A percentile compares a stretch with the other conserved stretches of the same genome.
Conservation (phyloP, 768 basidiomycete genomes). For the Boletus vinaceobasis region DNA sequence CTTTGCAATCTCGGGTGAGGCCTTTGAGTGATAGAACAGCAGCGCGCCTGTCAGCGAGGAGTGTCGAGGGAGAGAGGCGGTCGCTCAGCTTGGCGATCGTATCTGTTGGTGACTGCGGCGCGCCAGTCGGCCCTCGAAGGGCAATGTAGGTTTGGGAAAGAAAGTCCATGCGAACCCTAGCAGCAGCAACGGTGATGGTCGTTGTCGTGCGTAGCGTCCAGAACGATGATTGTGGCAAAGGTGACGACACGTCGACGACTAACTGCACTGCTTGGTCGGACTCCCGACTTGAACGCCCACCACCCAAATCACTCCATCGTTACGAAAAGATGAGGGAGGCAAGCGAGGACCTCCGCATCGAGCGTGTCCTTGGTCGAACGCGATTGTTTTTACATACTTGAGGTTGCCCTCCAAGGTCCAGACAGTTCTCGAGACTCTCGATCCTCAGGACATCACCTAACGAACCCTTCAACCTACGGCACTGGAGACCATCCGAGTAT, state of each 20-base stretch:
- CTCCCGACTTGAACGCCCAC: not conserved
- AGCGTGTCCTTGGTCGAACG: not conserved
- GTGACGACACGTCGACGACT: not conserved
- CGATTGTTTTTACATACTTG: not conserved
- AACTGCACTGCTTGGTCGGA: not conserved
- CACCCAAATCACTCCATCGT: not conserved
- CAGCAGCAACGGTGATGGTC: not conserved
- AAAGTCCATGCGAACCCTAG: conserved; percentile 61
- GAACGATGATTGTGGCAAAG: not conserved
- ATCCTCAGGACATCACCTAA: not conserved
- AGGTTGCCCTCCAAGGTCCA: not conserved
- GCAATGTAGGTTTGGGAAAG: conserved; percentile 83
- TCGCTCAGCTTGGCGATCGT: conserved; percentile 88
- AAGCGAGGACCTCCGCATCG: too few relatives aligned
- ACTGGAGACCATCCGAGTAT: too few relatives aligned
- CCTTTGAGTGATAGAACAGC: conserved; percentile 94
- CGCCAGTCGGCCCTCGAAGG: conserved; percentile 77
- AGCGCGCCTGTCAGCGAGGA: conserved; percentile 88
- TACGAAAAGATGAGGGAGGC: not conserved
- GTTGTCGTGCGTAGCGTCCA: not conserved
- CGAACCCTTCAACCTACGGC: not conserved
- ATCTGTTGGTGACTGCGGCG: conserved; percentile 78
- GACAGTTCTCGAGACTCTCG: too few relatives aligned
- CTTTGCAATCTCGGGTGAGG: conserved; percentile 84
- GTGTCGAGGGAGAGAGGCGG: conserved; percentile 83